Conservation (phyloP, 176 grass and related monocot genomes). For the Aegilops tauschii region DNA sequence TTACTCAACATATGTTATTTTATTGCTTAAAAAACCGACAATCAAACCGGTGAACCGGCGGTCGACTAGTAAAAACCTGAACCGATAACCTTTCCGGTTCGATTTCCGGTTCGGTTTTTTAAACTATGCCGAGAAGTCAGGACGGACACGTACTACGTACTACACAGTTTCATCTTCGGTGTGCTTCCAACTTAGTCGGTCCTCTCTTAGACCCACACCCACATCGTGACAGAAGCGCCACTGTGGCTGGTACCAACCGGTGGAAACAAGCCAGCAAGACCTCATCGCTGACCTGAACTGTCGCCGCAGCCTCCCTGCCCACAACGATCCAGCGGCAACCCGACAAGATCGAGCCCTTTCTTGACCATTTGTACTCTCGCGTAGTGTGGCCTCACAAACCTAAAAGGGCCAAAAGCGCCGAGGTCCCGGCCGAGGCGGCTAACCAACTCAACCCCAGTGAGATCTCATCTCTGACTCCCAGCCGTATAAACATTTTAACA, state of each 20-base stretch:
- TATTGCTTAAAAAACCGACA: too few relatives aligned
- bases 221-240: neutral
- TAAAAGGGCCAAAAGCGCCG: slow-evolving; percentile 29
- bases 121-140: too few relatives aligned
- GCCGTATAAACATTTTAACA: neutral
- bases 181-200: neutral
- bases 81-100: too few relatives aligned
- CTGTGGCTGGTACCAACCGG: neutral
- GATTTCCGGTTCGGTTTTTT: too few relatives aligned
- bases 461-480: neutral
- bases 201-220: neutral
- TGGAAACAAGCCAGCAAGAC: neutral
- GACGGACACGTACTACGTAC: too few relatives aligned
- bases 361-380: slow-evolving; percentile 13
- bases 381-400: neutral
- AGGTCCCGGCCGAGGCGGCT: neutral
- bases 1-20: too few relatives aligned
- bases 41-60: too few relatives aligned
- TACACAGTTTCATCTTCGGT: too few relatives aligned
- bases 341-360: slow-evolving; percentile 20
- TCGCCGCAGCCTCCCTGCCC: neutral
- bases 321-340: neutral
- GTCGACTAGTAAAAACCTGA: too few relatives aligned
- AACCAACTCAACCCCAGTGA: slow-evolving; percentile 18
- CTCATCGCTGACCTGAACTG: slow-evolving; percentile 8